phyloP scores from a whole-genome alignment of 331 rosid genomes.

The Arachis monticola region DNA sequence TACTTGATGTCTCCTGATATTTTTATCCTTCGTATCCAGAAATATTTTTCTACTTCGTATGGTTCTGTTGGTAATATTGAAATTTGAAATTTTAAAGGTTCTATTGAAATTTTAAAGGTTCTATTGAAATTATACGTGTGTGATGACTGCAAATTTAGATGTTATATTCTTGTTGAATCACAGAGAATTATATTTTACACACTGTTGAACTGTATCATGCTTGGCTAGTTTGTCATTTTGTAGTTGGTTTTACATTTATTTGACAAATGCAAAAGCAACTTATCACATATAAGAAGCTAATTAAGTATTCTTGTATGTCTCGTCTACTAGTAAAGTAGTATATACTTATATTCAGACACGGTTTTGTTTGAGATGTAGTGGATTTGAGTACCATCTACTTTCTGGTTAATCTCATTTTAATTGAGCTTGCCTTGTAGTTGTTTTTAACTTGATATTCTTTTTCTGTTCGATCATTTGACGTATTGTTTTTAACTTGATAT shows the following conservation, averaged over 20 bases:
- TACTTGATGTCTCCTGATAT: too few relatives aligned
- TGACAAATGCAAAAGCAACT: slow-evolving; percentile 1
- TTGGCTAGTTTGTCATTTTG: background rate
- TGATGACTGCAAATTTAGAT: background rate
- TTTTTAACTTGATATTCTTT: slow-evolving; percentile 1
- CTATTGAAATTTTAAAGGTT: background rate
- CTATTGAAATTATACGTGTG: background rate
- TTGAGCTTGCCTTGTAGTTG: slow-evolving; percentile 5
- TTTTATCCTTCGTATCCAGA: too few relatives aligned
- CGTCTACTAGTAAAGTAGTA: background rate
- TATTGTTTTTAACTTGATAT: background rate
- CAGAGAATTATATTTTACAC: background rate
- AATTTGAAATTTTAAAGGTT: background rate
- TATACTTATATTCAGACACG: background rate
- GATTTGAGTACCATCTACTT: background rate
- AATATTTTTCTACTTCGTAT: too few relatives aligned
- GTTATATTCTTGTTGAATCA: background rate
- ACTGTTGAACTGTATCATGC: background rate
- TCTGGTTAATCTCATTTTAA: slow-evolving; percentile 4
- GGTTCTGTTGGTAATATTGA: too few relatives aligned
- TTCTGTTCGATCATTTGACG: background rate
- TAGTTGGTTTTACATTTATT: background rate
- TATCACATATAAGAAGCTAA: background rate
- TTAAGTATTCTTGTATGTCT: background rate
- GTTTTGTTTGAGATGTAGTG: background rate